A percentile compares a stretch with the other conserved stretches of the same genome.
Conservation (phyloP, 306 rosid species). For the Hippophae rhamnoides region DNA sequence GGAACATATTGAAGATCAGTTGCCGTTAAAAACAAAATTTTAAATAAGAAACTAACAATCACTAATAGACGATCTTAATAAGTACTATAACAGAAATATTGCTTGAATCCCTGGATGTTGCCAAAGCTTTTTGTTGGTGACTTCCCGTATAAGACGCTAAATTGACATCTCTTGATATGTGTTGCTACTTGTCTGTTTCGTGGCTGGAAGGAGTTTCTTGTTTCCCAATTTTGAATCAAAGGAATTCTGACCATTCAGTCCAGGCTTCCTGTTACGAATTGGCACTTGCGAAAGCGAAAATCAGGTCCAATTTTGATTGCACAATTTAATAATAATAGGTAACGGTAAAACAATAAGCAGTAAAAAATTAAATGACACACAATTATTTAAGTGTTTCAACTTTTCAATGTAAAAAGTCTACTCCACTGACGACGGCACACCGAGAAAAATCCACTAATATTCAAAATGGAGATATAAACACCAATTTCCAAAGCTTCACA, state of each 20-base stretch:
- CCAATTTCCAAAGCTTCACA: too few relatives aligned
- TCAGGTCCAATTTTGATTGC: too few relatives aligned
- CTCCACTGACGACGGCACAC: too few relatives aligned
- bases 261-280: slow-evolving; percentile 68
- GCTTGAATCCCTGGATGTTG: slow-evolving; percentile 72
- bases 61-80: not conserved
- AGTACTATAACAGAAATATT: not conserved
- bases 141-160: slow-evolving; percentile 97
- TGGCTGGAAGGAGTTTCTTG: slow-evolving; percentile 61
- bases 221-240: slow-evolving; percentile 52
- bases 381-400: too few relatives aligned
- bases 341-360: too few relatives aligned
- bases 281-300: too few relatives aligned
- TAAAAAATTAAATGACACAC: too few relatives aligned
- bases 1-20: slow-evolving; percentile 89
- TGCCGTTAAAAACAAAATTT: slow-evolving; percentile 51
- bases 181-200: slow-evolving; percentile 55
- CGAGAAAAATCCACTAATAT: too few relatives aligned
- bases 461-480: too few relatives aligned
- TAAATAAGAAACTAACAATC: slow-evolving; percentile 17
- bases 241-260: slow-evolving; percentile 42
- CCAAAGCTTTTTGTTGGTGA: slow-evolving; percentile 94
- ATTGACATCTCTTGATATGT: slow-evolving; percentile 77
- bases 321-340: too few relatives aligned
- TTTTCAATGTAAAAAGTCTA: too few relatives aligned